These are phyloP conservation scores for Termitomyces sp. DNA, from an alignment of 768 basidiomycete genomes.

Conservation along the genomic window DNA sequence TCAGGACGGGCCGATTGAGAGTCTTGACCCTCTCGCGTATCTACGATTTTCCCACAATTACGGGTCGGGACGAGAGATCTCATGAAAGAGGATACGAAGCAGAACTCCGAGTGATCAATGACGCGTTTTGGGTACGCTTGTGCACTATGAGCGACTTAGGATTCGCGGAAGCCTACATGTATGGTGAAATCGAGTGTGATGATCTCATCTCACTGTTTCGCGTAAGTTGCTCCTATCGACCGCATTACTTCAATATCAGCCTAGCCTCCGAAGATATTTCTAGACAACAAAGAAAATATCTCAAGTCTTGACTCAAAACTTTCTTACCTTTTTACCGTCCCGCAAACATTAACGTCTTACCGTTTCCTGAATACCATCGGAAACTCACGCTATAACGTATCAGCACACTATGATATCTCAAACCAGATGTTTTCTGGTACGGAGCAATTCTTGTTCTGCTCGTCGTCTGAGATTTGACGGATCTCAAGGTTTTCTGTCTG, in stretches of 20 bases:
- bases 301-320: background rate
- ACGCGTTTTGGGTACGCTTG: conserved; percentile 55
- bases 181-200: conserved; percentile 64
- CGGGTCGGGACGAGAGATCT: background rate
- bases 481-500: background rate
- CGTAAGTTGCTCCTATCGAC: conserved; percentile 37
- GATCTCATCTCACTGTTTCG: conserved; percentile 61
- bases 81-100: background rate
- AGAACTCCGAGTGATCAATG: conserved; percentile 27
- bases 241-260: conserved; percentile 8
- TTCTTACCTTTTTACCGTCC: background rate
- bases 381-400: conserved; percentile 63
- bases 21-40: background rate
- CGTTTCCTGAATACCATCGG: conserved; percentile 61
- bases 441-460: conserved; percentile 39
- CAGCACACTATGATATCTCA: conserved; percentile 74
- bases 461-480: background rate
- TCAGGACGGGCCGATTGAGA: background rate
- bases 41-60: background rate
- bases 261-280: background rate
- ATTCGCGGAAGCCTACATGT: conserved; percentile 77
- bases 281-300: background rate
- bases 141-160: conserved; percentile 62
- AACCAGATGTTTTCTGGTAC: conserved; percentile 68
- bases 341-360: conserved; percentile 23